These are phyloP conservation scores for Nakaseomyces bracarensis DNA, from an alignment of 1,139 yeast species.

Conservation along the genomic window DNA sequence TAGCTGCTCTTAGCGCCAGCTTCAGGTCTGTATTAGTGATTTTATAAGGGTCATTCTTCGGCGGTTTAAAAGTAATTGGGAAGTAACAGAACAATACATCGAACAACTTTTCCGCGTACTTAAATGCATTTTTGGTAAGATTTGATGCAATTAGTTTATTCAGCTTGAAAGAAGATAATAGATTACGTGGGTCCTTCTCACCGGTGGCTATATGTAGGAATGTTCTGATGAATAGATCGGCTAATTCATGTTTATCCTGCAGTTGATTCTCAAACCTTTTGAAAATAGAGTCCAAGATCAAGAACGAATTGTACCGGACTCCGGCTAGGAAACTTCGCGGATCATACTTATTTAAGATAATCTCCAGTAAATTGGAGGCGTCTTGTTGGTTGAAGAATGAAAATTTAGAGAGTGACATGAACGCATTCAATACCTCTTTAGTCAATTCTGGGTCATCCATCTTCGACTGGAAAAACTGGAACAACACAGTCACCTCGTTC, in stretches of 20 bases:
- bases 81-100: slow-evolving; percentile 91
- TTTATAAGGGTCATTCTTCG: slow-evolving; percentile 81
- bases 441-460: slow-evolving; percentile 56
- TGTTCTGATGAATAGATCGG: slow-evolving; percentile 42
- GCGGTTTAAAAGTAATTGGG: slow-evolving; percentile 93
- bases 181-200: slow-evolving; percentile 89
- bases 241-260: slow-evolving; percentile 15
- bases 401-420: slow-evolving; percentile 46
- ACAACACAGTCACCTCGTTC: slow-evolving; percentile 61
- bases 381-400: slow-evolving; percentile 35
- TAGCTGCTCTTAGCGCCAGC: slow-evolving; percentile 44
- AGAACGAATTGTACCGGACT: slow-evolving; percentile 54
- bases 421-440: slow-evolving; percentile 46
- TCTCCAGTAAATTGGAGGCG: slow-evolving; percentile 35
- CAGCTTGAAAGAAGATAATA: slow-evolving; percentile 59
- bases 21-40: slow-evolving; percentile 71
- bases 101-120: slow-evolving; percentile 54
- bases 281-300: slow-evolving; percentile 38
- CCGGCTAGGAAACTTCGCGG: slow-evolving; percentile 59
- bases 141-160: slow-evolving; percentile 42
- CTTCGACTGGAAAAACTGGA: slow-evolving; percentile 56
- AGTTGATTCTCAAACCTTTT: slow-evolving; percentile 19
- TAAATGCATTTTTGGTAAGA: slow-evolving; percentile 36
- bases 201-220: slow-evolving; percentile 69
- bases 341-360: slow-evolving; percentile 43